Conservation (phyloP, 2,329 filamentous ascomycete species). For the Cryphonectria parasitica region DNA sequence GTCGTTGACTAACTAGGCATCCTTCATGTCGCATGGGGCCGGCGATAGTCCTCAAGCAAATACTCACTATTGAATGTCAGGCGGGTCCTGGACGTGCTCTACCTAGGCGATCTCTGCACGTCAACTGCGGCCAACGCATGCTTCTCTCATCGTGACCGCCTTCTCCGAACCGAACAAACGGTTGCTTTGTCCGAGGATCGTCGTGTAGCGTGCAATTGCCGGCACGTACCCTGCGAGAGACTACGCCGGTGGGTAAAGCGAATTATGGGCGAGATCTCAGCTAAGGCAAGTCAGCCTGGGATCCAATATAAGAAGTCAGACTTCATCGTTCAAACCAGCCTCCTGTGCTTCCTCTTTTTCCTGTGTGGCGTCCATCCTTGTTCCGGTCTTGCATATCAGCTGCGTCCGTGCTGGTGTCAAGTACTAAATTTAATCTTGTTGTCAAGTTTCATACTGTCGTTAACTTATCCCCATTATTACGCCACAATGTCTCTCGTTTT, state of each 20-base stretch:
- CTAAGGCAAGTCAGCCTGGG: background rate
- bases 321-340: background rate
- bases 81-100: background rate
- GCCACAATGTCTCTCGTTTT: constrained; percentile 9
- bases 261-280: background rate
- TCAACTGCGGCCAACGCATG: background rate
- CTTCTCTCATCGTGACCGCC: background rate
- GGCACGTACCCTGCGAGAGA: background rate
- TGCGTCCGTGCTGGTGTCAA: background rate
- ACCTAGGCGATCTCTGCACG: background rate
- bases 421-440: background rate
- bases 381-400: background rate
- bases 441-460: background rate
- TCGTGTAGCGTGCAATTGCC: background rate
- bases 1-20: background rate
- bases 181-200: background rate
- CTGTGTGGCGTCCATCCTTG: background rate
- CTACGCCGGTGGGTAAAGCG: background rate
- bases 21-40: background rate
- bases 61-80: background rate
- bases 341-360: background rate
- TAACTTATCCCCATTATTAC: background rate
- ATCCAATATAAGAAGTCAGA: background rate
- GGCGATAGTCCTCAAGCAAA: background rate
- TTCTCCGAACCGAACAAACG: background rate